Evolutionary conservation across 2,329 filamentous ascomycete species (phyloP).

Genomic region (Fusarium nanum): DNA sequence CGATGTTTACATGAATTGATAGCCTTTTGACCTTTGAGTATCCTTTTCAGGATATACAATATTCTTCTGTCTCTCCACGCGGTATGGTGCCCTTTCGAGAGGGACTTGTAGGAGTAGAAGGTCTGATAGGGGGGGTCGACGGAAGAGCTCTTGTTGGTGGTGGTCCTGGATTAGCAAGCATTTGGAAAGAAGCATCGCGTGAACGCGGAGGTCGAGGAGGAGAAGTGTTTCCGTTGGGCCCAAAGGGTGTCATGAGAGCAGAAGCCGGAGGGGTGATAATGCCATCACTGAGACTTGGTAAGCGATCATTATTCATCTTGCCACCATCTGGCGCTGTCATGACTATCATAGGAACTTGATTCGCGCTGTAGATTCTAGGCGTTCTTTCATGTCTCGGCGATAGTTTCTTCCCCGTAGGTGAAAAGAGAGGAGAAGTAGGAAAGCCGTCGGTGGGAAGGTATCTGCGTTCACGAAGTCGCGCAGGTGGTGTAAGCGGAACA

Average conservation of each 20-base stretch:
- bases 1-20: neutral
- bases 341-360: slow-evolving; percentile 34
- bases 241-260: slow-evolving; percentile 3
- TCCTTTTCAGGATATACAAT: too few relatives aligned
- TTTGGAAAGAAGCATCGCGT: slow-evolving; percentile 21
- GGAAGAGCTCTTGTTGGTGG: slow-evolving; percentile 59
- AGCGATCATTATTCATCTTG: slow-evolving; percentile 1
- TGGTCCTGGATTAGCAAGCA: slow-evolving; percentile 54
- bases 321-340: slow-evolving; percentile 31
- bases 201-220: slow-evolving; percentile 27
- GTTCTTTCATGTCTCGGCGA: slow-evolving; percentile 50
- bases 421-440: slow-evolving; percentile 54
- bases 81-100: slow-evolving; percentile 9
- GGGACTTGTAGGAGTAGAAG: slow-evolving; percentile 27
- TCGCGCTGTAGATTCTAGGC: slow-evolving; percentile 22
- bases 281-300: slow-evolving; percentile 7
- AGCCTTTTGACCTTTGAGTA: neutral
- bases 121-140: slow-evolving; percentile 32
- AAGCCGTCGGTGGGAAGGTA: slow-evolving; percentile 54
- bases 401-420: slow-evolving; percentile 53
- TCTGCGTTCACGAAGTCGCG: slow-evolving; percentile 60
- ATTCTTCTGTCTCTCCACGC: neutral
- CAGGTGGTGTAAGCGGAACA: slow-evolving; percentile 57
- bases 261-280: slow-evolving; percentile 21
- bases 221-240: slow-evolving; percentile 13